Conservation (phyloP, 2,329 filamentous ascomycete genomes). For the Colletotrichum liriopes region DNA sequence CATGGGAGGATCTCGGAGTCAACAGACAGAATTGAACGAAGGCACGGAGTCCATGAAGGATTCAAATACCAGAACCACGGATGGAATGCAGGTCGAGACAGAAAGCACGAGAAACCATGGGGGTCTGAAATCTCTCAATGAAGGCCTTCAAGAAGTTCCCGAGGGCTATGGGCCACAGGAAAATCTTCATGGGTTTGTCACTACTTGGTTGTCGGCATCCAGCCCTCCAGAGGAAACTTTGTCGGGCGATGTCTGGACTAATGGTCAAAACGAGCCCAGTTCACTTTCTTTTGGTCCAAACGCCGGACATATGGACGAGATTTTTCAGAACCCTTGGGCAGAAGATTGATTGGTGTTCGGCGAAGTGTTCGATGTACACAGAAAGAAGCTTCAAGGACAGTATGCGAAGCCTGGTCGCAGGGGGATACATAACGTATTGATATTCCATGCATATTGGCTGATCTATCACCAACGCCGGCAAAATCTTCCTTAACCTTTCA, state of each 20-base stretch:
- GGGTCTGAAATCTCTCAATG: background rate
- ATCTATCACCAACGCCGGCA: no score
- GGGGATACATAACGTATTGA: no score
- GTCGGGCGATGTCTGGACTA: background rate
- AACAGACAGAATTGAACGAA: background rate
- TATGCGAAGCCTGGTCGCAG: no score
- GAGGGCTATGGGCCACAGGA: background rate
- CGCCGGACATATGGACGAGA: conserved; percentile 46
- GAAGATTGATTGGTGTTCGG: background rate
- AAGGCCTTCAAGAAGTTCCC: background rate
- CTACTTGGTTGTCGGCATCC: background rate
- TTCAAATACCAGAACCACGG: background rate
- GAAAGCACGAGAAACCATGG: background rate
- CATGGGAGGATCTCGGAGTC: background rate
- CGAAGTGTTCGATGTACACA: no score
- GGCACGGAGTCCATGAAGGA: background rate
- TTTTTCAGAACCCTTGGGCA: background rate
- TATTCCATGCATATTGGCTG: no score
- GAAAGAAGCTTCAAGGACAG: no score
- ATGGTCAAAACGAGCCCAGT: background rate
- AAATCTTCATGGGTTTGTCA: background rate
- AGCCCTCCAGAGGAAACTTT: background rate
- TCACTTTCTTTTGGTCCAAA: conserved; percentile 47
- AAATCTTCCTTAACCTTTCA: no score
- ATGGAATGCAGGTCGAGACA: background rate